Base-by-base conservation (phyloP, 306 rosid species). In the Sesbania bispinosa region DNA sequence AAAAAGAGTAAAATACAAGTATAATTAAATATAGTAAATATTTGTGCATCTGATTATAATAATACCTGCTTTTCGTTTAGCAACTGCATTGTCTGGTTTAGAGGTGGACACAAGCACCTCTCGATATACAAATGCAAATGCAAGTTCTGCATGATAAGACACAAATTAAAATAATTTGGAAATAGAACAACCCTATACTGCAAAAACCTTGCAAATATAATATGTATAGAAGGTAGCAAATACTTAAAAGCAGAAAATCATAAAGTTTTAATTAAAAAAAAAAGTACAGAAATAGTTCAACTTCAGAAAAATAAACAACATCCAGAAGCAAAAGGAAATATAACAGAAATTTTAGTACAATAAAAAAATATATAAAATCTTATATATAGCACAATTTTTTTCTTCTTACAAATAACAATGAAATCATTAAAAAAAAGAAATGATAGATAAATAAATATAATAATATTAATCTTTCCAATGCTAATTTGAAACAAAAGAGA, bases 21-120 rank as follows among this genome's bases (percentile, higher is more conserved):
- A 74, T 10, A 54, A 69, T 48, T 8, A 53, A 36, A 70, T 62
- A 1, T 27, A 33, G 32, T 36, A 48, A 62, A 59, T 21, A 47
- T 23, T 38, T 27, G 36, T 23, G 41, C 65, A 57, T 53, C 39
- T 29, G 58, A 27, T 61, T 64, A 73, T 62, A 24, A 67, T 24
- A 47, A 27, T 82, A 91, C 96, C 97, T 80, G 90, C 89, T 91
- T 94, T 94, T 76, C 97, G 82, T 85, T 94, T 94, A 29, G 85
- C 75, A 77, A 57, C 74, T 23, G 80, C 77, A 76, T 80, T 88
- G 32, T 80, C 90, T 14, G 77, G 77, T 58, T 43, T 10, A 2
- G 81, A 48, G 21, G 75, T 41, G 32, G 85, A 77, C 41, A 14
- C 30, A 48, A 66, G 74, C 77, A 85, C 90, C 69, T 94, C 96